Percentiles rank a stretch among this genome's conserved stretches.
Conservation (phyloP, 2,329 filamentous ascomycete genomes). For the Tolypocladium tropicale region DNA sequence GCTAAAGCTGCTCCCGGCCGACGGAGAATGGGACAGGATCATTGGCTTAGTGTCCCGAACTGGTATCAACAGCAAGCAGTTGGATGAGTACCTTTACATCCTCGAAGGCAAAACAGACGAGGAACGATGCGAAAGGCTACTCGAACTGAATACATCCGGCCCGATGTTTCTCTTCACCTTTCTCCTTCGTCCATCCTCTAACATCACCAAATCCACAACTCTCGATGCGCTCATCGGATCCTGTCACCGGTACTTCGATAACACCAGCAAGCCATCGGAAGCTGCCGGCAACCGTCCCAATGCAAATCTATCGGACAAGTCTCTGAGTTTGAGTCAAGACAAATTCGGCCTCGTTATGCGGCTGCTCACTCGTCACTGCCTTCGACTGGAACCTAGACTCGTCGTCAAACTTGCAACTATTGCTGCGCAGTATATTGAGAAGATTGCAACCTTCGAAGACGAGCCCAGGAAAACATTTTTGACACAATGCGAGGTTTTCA, state of each 20-base stretch:
- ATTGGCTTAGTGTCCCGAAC: slow-evolving; percentile 9
- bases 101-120: slow-evolving; percentile 19
- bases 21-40: slow-evolving; percentile 12
- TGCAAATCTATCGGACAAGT: background rate
- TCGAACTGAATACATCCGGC: slow-evolving; percentile 11
- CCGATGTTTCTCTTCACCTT: slow-evolving; percentile 21
- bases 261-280: background rate
- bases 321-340: slow-evolving; percentile 8
- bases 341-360: slow-evolving; percentile 14
- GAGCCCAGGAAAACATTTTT: slow-evolving; percentile 12
- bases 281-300: background rate
- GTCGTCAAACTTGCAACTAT: slow-evolving; percentile 18
- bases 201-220: slow-evolving; percentile 12
- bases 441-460: slow-evolving; percentile 6
- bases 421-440: slow-evolving; percentile 15
- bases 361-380: slow-evolving; percentile 18
- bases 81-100: slow-evolving; percentile 18
- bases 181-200: slow-evolving; percentile 15
- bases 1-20: slow-evolving; percentile 13
- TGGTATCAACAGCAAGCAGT: slow-evolving; percentile 9
- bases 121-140: slow-evolving; percentile 19
- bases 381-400: slow-evolving; percentile 21
- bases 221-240: slow-evolving; percentile 17
- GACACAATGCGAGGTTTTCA: slow-evolving; percentile 20
- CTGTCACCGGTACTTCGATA: slow-evolving; percentile 9